phyloP scores from a whole-genome alignment of 2,329 filamentous ascomycete species.

The Magnaporthiopsis incrustans region DNA sequence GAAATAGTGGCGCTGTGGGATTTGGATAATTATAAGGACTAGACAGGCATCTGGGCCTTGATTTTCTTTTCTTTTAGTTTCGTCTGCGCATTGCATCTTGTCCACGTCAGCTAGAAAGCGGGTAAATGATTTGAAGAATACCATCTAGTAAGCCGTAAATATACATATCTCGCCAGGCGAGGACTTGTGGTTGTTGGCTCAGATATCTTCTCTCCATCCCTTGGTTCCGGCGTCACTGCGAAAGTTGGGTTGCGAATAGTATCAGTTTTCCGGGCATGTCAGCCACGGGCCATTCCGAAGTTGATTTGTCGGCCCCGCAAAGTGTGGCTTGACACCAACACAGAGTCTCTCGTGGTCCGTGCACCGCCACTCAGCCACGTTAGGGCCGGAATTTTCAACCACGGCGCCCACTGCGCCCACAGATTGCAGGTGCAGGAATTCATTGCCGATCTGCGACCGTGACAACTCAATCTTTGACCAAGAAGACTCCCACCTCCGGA shows the following conservation, averaged over 20 bases:
- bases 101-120: neutral
- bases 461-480: neutral
- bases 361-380: neutral
- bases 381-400: slow-evolving; percentile 2
- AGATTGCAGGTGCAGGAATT: neutral
- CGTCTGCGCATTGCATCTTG: neutral
- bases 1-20: slow-evolving; percentile 12
- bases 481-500: neutral
- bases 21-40: neutral
- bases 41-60: neutral
- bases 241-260: neutral
- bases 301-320: neutral
- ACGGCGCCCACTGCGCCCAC: neutral
- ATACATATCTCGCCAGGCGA: neutral
- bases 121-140: neutral
- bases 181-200: neutral
- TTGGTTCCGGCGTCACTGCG: neutral
- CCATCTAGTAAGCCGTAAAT: neutral
- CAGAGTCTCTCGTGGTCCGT: neutral
- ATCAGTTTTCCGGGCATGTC: neutral
- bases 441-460: neutral
- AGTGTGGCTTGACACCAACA: neutral
- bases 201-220: too few species aligned
- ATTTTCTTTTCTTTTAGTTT: neutral
- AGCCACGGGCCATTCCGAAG: neutral